A percentile compares a stretch with the other conserved stretches of the same genome.
Conservation (phyloP, 73 alveolate genomes). For the Paramecium octaurelia region DNA sequence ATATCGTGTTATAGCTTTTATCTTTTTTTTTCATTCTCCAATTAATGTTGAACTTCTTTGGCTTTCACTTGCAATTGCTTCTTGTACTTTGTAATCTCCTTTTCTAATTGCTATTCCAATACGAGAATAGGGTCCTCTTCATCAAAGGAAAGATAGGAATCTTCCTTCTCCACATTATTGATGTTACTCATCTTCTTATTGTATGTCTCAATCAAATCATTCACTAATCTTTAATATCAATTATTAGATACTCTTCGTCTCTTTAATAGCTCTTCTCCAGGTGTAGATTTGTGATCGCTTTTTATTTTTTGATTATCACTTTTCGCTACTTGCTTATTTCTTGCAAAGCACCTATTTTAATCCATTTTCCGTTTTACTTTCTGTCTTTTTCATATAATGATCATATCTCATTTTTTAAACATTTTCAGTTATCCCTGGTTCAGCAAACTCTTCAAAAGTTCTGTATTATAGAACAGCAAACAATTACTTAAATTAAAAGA, state of each 20-base stretch:
- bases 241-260: not conserved
- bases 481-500: not conserved
- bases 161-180: not conserved
- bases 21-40: conserved; percentile 3
- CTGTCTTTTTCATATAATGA: conserved; percentile 16
- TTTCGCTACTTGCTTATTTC: conserved; percentile 15
- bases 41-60: conserved; percentile 10
- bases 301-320: not conserved
- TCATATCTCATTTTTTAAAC: conserved; percentile 41
- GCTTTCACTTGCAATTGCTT: not conserved
- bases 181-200: not conserved
- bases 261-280: not conserved
- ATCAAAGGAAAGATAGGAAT: conserved; percentile 26
- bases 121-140: conserved; percentile 41
- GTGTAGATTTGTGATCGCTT: not conserved
- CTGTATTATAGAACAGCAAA: not conserved
- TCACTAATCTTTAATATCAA: not conserved
- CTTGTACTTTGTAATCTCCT: not conserved
- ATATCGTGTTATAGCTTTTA: not conserved
- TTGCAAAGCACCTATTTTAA: conserved; percentile 21
- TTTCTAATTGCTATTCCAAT: not conserved
- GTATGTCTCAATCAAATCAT: conserved; percentile 24
- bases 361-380: conserved; percentile 22
- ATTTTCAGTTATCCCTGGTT: not conserved
- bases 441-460: not conserved